phyloP scores from a whole-genome alignment of 2,329 filamentous ascomycete genomes.

The Ceratocystis cubensis region DNA sequence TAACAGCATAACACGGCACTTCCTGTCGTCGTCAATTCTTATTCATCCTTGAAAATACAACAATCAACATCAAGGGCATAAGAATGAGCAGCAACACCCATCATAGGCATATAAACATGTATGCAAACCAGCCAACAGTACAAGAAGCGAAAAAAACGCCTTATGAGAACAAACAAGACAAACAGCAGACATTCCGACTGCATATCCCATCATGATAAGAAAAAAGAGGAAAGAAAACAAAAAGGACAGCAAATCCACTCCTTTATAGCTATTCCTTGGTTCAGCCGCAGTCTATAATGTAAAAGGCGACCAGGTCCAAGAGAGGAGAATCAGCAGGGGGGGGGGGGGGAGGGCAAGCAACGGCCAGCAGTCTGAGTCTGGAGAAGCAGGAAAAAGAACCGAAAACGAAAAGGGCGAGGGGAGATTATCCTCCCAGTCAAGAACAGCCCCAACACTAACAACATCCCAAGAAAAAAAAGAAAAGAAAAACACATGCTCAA shows the following conservation, averaged over 20 bases:
- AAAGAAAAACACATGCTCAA: neutral
- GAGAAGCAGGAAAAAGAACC: neutral
- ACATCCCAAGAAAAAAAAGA: neutral
- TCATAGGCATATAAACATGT: neutral
- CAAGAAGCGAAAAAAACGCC: neutral
- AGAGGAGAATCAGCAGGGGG: neutral
- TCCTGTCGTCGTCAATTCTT: neutral
- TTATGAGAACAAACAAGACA: neutral
- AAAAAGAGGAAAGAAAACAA: neutral
- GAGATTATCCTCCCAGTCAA: neutral
- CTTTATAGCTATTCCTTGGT: neutral
- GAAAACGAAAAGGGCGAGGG: neutral
- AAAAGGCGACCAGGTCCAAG: neutral
- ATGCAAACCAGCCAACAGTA: neutral
- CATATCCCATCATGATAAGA: neutral
- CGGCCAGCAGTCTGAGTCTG: too few relatives aligned
- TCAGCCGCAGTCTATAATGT: neutral
- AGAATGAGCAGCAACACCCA: neutral
- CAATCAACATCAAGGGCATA: neutral
- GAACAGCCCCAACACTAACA: neutral
- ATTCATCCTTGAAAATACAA: constrained; percentile 10
- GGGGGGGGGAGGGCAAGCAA: too few relatives aligned
- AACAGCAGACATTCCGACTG: neutral
- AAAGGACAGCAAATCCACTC: neutral
- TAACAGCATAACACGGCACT: neutral